Conservation (phyloP, 768 basidiomycete species). For the Flagelloscypha sp. region DNA sequence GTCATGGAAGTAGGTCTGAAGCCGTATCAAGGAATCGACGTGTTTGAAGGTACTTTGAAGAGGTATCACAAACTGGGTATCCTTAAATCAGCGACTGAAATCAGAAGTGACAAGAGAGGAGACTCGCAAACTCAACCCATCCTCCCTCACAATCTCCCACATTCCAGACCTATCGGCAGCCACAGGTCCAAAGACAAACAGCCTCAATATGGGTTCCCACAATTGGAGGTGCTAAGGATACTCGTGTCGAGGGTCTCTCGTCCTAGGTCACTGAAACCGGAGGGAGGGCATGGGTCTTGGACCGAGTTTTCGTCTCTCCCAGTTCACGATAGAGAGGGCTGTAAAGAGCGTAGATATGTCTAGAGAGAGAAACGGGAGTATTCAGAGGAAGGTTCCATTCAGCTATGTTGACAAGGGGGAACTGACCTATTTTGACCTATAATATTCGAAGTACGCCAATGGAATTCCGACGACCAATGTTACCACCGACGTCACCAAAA, state of each 20-base stretch:
- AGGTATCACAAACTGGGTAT: conserved; percentile 55
- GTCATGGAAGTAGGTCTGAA: conserved; percentile 75
- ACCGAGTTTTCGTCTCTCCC: conserved; percentile 33
- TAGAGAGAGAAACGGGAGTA: conserved; percentile 12
- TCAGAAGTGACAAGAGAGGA: conserved; percentile 2
- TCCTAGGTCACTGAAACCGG: conserved; percentile 77
- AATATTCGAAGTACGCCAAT: too few relatives aligned
- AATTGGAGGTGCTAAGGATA: conserved; percentile 94
- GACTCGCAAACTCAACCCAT: conserved; percentile 73
- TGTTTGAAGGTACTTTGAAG: conserved; percentile 94
- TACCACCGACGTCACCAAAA: too few relatives aligned
- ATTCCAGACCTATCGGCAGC: conserved; percentile 93
- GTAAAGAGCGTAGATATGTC: conserved; percentile 92
- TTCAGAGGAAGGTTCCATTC: conserved; percentile 3
- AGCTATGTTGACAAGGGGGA: not conserved
- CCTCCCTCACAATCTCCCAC: conserved; percentile 98
- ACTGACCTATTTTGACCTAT: conserved; percentile 82
- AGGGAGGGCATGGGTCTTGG: conserved; percentile 30
- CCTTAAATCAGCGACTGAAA: not conserved
- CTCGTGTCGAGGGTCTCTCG: conserved; percentile 76
- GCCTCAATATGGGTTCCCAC: conserved; percentile 89
- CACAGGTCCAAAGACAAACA: conserved; percentile 94
- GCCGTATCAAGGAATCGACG: conserved; percentile 80
- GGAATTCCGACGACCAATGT: too few relatives aligned
- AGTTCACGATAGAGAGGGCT: conserved; percentile 84